Evolutionary conservation across 1,284 basidiomycete genomes (phyloP).

Genomic region (Ustilago nuda): DNA sequence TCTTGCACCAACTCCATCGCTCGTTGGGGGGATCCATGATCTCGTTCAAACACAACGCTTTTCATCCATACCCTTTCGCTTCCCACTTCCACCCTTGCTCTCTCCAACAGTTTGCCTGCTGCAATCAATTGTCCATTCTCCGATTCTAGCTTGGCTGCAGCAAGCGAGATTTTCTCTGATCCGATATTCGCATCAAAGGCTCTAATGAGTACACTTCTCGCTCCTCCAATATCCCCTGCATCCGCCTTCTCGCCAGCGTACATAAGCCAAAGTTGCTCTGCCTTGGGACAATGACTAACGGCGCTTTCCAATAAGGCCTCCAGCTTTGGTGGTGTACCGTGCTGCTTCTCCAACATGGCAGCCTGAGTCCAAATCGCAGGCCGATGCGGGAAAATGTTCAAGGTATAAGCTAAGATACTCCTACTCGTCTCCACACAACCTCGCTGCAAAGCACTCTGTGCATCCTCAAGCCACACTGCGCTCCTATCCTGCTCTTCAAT

Average conservation of each 20-base stretch:
- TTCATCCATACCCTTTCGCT: conserved; percentile 98
- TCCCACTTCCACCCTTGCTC: conserved; percentile 88
- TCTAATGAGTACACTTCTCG: conserved; percentile 84
- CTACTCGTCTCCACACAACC: conserved; percentile 85
- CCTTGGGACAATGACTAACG: conserved; percentile 88
- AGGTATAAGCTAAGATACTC: conserved; percentile 87
- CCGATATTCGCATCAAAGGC: conserved; percentile 96
- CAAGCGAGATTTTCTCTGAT: conserved; percentile 96
- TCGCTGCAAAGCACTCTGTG: conserved; percentile 80
- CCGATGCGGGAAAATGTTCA: conserved; percentile 89
- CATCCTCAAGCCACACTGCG: conserved; percentile 91
- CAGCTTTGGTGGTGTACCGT: conserved; percentile 85
- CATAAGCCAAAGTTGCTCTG: conserved; percentile 96
- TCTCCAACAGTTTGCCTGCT: conserved; percentile 84
- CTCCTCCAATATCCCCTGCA: conserved; percentile 81
- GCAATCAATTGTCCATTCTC: conserved; percentile 90
- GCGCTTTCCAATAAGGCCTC: conserved; percentile 84
- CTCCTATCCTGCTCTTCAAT: conserved; percentile 92
- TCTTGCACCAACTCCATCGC: conserved; percentile 81
- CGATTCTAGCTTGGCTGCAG: conserved; percentile 93
- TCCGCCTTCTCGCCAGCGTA: conserved; percentile 95
- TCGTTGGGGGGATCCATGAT: conserved; percentile 80
- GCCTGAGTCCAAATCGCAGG: conserved; percentile 87
- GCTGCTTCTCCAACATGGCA: conserved; percentile 88
- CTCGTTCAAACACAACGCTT: conserved; percentile 90